Percentiles rank a stretch among this genome's conserved stretches.
Conservation (phyloP, 1,284 basidiomycete species). For the Cutaneotrichosporon curvatum region DNA sequence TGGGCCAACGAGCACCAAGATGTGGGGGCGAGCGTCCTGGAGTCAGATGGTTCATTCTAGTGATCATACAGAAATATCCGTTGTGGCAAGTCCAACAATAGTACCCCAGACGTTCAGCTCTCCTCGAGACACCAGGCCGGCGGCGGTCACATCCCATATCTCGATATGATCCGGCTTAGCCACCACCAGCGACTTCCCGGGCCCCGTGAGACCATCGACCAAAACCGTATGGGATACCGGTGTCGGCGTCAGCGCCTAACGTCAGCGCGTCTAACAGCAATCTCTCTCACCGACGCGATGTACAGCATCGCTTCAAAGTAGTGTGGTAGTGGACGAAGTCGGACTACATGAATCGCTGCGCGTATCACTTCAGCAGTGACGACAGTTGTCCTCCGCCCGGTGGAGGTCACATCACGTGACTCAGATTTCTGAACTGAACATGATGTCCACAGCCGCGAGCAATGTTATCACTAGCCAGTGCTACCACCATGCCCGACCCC, state of each 20-base stretch:
- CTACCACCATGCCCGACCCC: constrained; percentile 16
- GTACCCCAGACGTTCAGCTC: constrained; percentile 42
- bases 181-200: constrained; percentile 31
- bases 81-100: constrained; percentile 35
- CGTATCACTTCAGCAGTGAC: too few relatives aligned
- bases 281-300: constrained; percentile 33
- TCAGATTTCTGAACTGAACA: not conserved
- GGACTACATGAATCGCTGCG: too few relatives aligned
- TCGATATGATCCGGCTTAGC: constrained; percentile 42
- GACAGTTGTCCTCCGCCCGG: too few relatives aligned
- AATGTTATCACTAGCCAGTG: not conserved
- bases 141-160: constrained; percentile 32
- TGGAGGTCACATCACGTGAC: not conserved
- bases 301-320: constrained; percentile 32
- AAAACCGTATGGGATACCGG: constrained; percentile 36
- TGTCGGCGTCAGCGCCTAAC: constrained; percentile 44
- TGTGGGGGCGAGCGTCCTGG: constrained; percentile 35
- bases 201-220: constrained; percentile 25
- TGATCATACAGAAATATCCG: constrained; percentile 24
- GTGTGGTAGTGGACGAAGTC: too few relatives aligned
- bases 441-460: not conserved
- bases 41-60: not conserved
- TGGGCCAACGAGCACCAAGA: constrained; percentile 39
- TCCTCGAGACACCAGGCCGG: constrained; percentile 26
- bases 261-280: not conserved